A percentile compares a stretch with the other conserved stretches of the same genome.
phyloP scores from a whole-genome alignment of 441 rosid genomes.

The Metrosideros polymorpha region DNA sequence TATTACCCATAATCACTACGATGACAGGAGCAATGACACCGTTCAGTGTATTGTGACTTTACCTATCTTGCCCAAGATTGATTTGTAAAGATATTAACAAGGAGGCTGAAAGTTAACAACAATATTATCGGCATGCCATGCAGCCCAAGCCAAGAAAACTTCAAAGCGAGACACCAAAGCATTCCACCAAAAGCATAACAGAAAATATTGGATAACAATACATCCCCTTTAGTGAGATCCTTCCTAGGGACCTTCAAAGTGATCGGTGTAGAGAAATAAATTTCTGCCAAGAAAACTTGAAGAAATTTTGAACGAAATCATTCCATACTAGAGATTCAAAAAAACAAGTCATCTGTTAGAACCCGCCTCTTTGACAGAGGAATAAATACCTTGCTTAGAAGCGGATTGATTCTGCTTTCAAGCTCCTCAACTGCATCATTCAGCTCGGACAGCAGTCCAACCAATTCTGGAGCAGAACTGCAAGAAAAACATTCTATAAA shows the following conservation, averaged over 20 bases:
- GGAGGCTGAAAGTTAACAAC: neutral
- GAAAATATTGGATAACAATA: neutral
- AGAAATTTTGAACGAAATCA: neutral
- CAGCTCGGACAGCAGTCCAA: conserved; percentile 73
- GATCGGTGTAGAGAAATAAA: neutral
- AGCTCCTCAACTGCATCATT: conserved; percentile 59
- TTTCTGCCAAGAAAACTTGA: neutral
- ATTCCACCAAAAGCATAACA: neutral
- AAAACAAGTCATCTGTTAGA: neutral
- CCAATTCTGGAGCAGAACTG: conserved; percentile 89
- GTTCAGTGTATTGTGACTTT: neutral
- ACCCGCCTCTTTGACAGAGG: neutral
- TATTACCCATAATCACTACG: neutral
- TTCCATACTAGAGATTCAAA: neutral
- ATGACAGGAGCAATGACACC: neutral
- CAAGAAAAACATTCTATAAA: neutral
- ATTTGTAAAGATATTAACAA: neutral
- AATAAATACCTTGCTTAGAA: conserved; percentile 48
- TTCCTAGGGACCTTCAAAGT: neutral
- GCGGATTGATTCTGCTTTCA: conserved; percentile 58
- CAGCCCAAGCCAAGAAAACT: neutral
- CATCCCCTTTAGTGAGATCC: neutral
- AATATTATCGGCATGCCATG: neutral
- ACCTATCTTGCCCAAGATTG: neutral
- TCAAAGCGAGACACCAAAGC: neutral